Conservation (phyloP, 306 rosid genomes). For the Lathyrus tuberosus region DNA sequence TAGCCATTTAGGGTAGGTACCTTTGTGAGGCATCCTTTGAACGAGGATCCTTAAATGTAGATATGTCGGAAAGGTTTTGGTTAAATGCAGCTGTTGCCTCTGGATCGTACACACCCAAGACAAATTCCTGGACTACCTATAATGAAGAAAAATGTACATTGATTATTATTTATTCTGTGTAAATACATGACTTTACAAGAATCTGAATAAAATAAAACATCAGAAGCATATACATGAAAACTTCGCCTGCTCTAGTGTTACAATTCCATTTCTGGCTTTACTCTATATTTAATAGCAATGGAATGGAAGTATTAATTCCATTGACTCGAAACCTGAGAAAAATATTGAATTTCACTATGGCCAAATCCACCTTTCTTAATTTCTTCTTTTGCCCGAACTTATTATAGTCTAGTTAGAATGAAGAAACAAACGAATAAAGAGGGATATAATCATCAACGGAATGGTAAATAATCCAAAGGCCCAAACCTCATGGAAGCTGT, state of each 20-base stretch:
- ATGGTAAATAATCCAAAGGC: neutral
- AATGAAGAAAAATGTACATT: conserved; percentile 33
- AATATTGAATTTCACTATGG: too few relatives aligned
- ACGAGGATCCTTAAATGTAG: conserved; percentile 90
- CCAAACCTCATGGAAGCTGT: neutral
- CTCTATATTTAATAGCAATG: too few relatives aligned
- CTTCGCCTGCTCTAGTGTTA: too few relatives aligned
- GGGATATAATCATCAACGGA: conserved; percentile 6
- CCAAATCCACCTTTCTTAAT: too few relatives aligned
- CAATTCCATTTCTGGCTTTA: too few relatives aligned
- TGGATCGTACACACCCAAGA: conserved; percentile 78
- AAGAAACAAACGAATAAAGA: too few relatives aligned
- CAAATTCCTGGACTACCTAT: conserved; percentile 81
- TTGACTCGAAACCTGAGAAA: too few relatives aligned
- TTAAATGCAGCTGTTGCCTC: conserved; percentile 82
- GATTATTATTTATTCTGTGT: conserved; percentile 12
- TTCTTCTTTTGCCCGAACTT: too few relatives aligned
- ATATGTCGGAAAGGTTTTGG: conserved; percentile 83
- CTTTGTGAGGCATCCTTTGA: conserved; percentile 94
- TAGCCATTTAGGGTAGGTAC: conserved; percentile 46
- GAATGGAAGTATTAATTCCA: too few relatives aligned
- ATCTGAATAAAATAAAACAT: conserved; percentile 7
- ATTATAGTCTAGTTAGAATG: too few relatives aligned
- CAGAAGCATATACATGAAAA: conserved; percentile 17
- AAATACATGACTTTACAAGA: conserved; percentile 27